These are phyloP conservation scores for Oryza glumipatula DNA, from an alignment of 176 grass and related monocot genomes.

Conservation along the genomic window DNA sequence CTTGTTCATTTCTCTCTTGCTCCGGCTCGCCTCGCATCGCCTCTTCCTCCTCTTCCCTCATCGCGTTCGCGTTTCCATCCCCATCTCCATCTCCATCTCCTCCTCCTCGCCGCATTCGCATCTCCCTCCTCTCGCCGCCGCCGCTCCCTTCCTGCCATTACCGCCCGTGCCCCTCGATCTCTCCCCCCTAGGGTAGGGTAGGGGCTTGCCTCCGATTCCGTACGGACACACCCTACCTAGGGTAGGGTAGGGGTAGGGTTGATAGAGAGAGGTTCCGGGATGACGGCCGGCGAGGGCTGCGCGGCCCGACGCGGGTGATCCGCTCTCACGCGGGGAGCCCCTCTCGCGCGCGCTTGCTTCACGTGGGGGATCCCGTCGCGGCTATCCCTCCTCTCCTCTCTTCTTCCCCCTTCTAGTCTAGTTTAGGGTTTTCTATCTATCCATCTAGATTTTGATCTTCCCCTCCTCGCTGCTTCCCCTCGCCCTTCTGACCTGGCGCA, in stretches of 20 bases:
- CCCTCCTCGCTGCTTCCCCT: neutral
- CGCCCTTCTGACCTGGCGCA: neutral
- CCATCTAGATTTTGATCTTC: constrained; percentile 37
- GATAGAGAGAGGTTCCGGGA: constrained; percentile 16
- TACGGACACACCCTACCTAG: constrained; percentile 16
- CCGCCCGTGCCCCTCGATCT: constrained; percentile 35
- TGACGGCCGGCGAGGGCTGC: neutral
- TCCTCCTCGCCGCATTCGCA: constrained; percentile 5
- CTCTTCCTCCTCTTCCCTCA: neutral
- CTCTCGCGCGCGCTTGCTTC: constrained; percentile 32
- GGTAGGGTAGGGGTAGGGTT: neutral
- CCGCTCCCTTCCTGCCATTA: neutral
- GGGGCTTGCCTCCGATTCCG: neutral
- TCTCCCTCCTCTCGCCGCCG: constrained; percentile 34
- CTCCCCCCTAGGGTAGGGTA: neutral
- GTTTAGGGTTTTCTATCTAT: constrained; percentile 61
- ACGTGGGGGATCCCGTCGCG: constrained; percentile 77
- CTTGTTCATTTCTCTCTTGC: too few species aligned
- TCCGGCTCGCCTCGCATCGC: neutral
- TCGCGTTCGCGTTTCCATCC: constrained; percentile 7
- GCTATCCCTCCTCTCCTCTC: neutral
- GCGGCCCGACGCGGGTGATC: constrained; percentile 56
- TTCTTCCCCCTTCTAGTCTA: neutral
- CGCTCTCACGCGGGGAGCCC: constrained; percentile 54
- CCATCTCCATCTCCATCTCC: neutral